Base-by-base conservation (phyloP, 495 filamentous ascomycete species). In the Copromyces sp. region DNA sequence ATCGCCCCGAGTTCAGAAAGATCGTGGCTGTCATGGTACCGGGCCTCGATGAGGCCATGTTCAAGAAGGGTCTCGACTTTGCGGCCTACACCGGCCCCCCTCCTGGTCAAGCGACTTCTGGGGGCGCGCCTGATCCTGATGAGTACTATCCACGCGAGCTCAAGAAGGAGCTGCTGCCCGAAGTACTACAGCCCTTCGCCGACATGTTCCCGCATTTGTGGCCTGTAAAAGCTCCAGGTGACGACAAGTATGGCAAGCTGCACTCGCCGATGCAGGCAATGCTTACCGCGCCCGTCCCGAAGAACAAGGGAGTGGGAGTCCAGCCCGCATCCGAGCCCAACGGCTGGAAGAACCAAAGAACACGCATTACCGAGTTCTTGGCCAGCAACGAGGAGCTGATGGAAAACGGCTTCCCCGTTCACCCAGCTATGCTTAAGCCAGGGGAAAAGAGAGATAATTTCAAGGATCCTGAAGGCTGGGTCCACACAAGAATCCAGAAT, bases 11-110 rank as follows among this genome's bases (percentile, higher is more conserved):
- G 75, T 90, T 98, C 69, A 85, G 89, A 42, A 96, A 94, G 80
- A 90, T 94, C 29, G 95, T 97, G 17, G 88, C 94, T n/a, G 82
- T 98, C 72, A 95, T 98, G 92, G 92, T 97, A 8, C 96, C 95
- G 1, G 95, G 95, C 12, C 81, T 98, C 16, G 94, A 97, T 80
- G 88, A 91, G 75, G 92, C 89, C 39, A 95, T 97, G 93, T 96
- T 98, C 81, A 89, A 94, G 82, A 87, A 88, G 32, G 86, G 82
- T 14, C 86, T 93, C 6, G 81, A 88, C 41, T 82, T 90, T 53
- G 76, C 83, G 17, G 77, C 76, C 2, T 85, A 82, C 75, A 81
- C 82, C 40, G 79, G 78, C 3, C 71, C 80, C 2, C 68, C 76
- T 7, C 74, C 78, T 37, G 78, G 81, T 69, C 72, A 82, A 72